phyloP scores from a whole-genome alignment of 2,329 filamentous ascomycete genomes.

The Pseudogymnoascus sp. region DNA sequence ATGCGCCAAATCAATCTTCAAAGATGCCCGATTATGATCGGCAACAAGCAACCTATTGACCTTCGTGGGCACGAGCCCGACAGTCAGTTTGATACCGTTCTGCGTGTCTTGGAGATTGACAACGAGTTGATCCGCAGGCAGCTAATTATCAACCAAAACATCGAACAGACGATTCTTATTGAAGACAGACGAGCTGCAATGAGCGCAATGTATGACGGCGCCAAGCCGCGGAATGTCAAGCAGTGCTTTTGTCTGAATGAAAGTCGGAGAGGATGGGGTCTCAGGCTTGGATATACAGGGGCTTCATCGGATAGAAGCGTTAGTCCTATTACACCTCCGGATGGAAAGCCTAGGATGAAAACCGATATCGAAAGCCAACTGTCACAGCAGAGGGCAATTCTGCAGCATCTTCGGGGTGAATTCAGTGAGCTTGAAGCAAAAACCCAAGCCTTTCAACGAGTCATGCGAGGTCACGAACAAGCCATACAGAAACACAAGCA shows the following conservation, averaged over 20 bases:
- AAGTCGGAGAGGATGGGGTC: slow-evolving; percentile 48
- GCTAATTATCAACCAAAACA: slow-evolving; percentile 70
- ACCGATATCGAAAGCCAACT: slow-evolving; percentile 66
- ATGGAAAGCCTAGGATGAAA: slow-evolving; percentile 60
- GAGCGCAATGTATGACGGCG: slow-evolving; percentile 56
- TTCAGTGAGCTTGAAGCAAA: slow-evolving; percentile 37
- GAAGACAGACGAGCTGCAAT: slow-evolving; percentile 58
- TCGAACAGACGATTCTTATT: slow-evolving; percentile 80
- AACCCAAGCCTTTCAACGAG: slow-evolving; percentile 19
- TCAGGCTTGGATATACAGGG: slow-evolving; percentile 46
- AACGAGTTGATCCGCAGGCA: slow-evolving; percentile 70
- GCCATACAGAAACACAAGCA: slow-evolving; percentile 43
- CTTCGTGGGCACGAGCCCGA: slow-evolving; percentile 66
- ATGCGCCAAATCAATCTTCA: slow-evolving; percentile 49
- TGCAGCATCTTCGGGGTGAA: slow-evolving; percentile 48
- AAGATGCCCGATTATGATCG: slow-evolving; percentile 55
- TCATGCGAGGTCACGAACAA: slow-evolving; percentile 35
- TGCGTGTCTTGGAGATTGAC: slow-evolving; percentile 75
- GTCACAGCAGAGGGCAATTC: slow-evolving; percentile 38
- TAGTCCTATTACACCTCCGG: slow-evolving; percentile 35
- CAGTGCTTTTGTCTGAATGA: slow-evolving; percentile 65
- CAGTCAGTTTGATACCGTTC: slow-evolving; percentile 61
- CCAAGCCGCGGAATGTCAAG: slow-evolving; percentile 57
- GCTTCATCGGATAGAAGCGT: slow-evolving; percentile 41
- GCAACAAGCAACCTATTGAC: slow-evolving; percentile 46